Evolutionary conservation across 148 eudicot species (phyloP).

Genomic region (Nepenthes gracilis): DNA sequence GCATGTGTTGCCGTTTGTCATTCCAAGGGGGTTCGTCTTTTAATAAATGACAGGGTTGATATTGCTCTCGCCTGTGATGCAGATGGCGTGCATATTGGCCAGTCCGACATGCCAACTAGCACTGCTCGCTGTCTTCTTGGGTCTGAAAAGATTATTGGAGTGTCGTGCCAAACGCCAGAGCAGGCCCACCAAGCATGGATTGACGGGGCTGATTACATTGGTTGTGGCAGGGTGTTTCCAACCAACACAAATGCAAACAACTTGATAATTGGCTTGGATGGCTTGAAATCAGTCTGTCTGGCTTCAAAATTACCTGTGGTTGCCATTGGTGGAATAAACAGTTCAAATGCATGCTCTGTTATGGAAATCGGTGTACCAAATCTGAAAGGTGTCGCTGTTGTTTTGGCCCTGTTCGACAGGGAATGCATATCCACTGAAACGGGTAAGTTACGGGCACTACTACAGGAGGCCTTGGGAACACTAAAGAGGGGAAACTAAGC

Average conservation of each 20-base stretch:
- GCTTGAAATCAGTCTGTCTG: conserved; percentile 54
- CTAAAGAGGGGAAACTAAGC: not conserved
- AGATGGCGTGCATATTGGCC: conserved; percentile 83
- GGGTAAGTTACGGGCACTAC: conserved; percentile 29
- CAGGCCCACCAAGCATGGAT: conserved; percentile 76
- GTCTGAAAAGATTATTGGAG: conserved; percentile 72
- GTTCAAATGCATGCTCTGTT: conserved; percentile 49
- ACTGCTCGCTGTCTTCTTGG: conserved; percentile 63
- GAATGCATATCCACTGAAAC: conserved; percentile 52
- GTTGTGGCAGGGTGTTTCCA: conserved; percentile 82
- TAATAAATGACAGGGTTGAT: conserved; percentile 77
- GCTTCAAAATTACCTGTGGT: conserved; percentile 85
- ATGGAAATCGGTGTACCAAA: conserved; percentile 46
- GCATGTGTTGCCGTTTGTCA: conserved; percentile 60
- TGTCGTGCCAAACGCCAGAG: conserved; percentile 75
- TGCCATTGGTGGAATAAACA: conserved; percentile 78
- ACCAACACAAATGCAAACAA: conserved; percentile 82
- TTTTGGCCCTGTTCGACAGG: conserved; percentile 68
- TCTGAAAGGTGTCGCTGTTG: conserved; percentile 80
- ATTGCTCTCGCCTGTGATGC: conserved; percentile 81
- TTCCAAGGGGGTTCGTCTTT: conserved; percentile 36
- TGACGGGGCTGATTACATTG: conserved; percentile 85
- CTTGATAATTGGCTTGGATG: conserved; percentile 57
- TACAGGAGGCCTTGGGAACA: conserved; percentile 22
- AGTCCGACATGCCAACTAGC: conserved; percentile 69